phyloP scores from a whole-genome alignment of 1,284 basidiomycete species.

The Gomphus sp. region DNA sequence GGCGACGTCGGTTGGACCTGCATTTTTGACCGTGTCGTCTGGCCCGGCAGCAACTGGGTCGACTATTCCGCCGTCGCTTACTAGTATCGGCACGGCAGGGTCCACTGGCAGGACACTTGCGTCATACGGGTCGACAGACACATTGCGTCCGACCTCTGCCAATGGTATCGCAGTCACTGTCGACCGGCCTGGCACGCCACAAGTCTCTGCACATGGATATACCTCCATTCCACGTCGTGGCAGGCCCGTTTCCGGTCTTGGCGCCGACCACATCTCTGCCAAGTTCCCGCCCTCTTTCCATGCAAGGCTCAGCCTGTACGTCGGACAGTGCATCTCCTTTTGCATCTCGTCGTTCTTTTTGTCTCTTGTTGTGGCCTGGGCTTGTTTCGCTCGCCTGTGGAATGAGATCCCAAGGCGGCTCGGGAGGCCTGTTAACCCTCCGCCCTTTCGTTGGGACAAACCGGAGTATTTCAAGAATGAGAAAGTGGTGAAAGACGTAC shows the following conservation, averaged over 20 bases:
- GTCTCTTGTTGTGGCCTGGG: constrained; percentile 29
- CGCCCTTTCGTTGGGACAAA: constrained; percentile 40
- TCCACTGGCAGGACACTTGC: not conserved
- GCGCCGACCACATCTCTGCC: not conserved
- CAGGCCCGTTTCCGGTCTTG: constrained; percentile 10
- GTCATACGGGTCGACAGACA: constrained; percentile 6
- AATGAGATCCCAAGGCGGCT: constrained; percentile 21
- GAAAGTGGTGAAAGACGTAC: constrained; percentile 41
- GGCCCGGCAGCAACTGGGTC: not conserved
- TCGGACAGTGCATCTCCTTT: constrained; percentile 35
- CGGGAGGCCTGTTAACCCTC: constrained; percentile 15
- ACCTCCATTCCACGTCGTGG: not conserved
- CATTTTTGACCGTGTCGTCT: not conserved
- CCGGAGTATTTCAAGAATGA: constrained; percentile 34
- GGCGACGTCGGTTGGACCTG: not conserved
- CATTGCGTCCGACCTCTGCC: not conserved
- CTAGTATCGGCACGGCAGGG: not conserved
- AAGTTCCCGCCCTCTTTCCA: constrained; percentile 2
- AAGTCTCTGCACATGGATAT: not conserved
- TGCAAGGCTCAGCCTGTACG: constrained; percentile 24
- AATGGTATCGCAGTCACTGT: constrained; percentile 1
- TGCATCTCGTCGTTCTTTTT: constrained; percentile 41
- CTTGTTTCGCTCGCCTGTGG: constrained; percentile 21
- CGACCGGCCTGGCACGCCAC: constrained; percentile 3
- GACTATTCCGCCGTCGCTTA: not conserved